These are phyloP conservation scores for Murraya paniculata DNA, from an alignment of 345 rosid species.

Conservation along the genomic window DNA sequence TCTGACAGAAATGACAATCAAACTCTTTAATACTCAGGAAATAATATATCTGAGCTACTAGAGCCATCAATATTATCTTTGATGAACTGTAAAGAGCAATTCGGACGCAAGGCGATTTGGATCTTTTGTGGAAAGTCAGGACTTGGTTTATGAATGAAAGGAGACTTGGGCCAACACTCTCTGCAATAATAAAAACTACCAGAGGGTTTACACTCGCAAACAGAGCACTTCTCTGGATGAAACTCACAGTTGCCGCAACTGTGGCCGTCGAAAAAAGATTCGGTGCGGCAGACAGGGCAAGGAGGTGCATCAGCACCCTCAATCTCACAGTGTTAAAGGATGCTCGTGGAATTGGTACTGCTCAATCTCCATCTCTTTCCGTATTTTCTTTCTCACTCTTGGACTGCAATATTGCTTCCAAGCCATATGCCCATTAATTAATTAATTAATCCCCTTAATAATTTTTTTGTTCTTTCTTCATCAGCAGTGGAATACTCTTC, in stretches of 20 bases:
- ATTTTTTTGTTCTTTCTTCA: no score
- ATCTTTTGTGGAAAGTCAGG: not conserved
- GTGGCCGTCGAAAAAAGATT: not conserved
- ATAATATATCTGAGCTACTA: no score
- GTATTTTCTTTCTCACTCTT: no score
- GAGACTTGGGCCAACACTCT: not conserved
- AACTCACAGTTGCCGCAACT: not conserved
- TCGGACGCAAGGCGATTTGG: no score
- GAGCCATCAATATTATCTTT: no score
- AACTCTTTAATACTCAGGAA: no score
- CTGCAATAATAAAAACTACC: not conserved
- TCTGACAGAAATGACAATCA: no score
- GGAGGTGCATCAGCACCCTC: not conserved
- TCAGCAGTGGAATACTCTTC: no score
- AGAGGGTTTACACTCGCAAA: not conserved
- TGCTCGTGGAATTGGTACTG: not conserved
- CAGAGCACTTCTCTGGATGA: not conserved
- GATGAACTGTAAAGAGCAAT: no score
- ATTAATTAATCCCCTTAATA: no score
- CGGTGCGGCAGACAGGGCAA: not conserved
- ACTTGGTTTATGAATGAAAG: not conserved
- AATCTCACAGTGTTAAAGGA: not conserved
- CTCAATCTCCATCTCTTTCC: not conserved
- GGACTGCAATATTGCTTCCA: no score
- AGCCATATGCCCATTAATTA: no score